These are phyloP conservation scores for Amborella trichopoda DNA, from an alignment of 164 flowering plant genomes.

Conservation along the genomic window DNA sequence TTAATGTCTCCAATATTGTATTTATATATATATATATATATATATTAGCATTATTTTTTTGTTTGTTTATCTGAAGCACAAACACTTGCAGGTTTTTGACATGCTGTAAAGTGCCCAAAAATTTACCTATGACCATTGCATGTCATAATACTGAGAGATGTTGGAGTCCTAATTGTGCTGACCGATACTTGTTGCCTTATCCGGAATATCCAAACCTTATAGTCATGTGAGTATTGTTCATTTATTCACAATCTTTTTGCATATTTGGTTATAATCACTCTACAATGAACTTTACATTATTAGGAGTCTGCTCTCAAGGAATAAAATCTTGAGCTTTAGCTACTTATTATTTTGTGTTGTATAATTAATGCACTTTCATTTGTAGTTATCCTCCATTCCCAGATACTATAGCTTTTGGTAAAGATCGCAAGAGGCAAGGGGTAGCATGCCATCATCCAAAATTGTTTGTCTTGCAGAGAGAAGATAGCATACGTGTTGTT, in stretches of 20 bases:
- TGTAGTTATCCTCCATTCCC: slow-evolving; percentile 83
- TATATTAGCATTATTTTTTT: no score
- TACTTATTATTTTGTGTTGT: background rate
- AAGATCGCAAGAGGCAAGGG: slow-evolving; percentile 57
- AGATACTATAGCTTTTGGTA: slow-evolving; percentile 70
- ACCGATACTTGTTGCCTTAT: slow-evolving; percentile 46
- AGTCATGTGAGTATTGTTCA: slow-evolving; percentile 46
- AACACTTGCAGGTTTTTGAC: slow-evolving; percentile 58
- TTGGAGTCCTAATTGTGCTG: slow-evolving; percentile 59
- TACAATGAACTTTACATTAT: background rate
- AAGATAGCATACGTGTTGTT: slow-evolving; percentile 57
- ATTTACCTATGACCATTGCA: slow-evolving; percentile 70
- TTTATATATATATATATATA: no score
- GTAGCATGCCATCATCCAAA: slow-evolving; percentile 98
- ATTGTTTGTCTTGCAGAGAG: slow-evolving; percentile 65
- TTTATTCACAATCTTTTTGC: background rate
- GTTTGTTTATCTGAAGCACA: no score
- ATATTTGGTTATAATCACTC: background rate
- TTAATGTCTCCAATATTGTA: no score
- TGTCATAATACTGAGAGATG: slow-evolving; percentile 76
- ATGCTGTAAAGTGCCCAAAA: slow-evolving; percentile 53
- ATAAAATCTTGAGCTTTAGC: background rate
- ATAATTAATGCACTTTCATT: background rate
- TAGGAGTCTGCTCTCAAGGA: background rate
- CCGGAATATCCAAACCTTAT: slow-evolving; percentile 60